Evolutionary conservation across 2,329 filamentous ascomycete genomes (phyloP), one percentile per base, ranked within the genome.

Genomic region (Talaromyces sp.): DNA sequence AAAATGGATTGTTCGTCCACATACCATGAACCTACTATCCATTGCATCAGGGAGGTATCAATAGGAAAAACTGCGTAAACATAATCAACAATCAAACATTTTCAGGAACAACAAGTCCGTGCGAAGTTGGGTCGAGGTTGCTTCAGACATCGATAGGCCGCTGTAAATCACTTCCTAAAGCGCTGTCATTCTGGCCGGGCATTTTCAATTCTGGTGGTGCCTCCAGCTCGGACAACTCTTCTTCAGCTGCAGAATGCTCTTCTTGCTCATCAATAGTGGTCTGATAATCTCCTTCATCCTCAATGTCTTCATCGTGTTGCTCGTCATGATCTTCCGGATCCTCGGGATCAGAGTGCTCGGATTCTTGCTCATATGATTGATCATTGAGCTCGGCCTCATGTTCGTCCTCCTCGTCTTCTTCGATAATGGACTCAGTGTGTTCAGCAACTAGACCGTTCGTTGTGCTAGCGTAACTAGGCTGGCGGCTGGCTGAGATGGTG

Each of bases 381-480:
- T 64, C 76, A 76, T 45, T 31, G 21, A 31, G 46, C 53, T 25
- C 46, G 7, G 8, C 28, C 40, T 50, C 39, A 66, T 70, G 65
- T 68, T 73, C 68, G 3, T 65, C 65, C 28, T 57, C 61, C 22
- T 66, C 60, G n/a, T 63, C 58, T 7, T 61, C 62, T 19, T 66
- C 67, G 19, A 64, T 60, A 63, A 61, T 62, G 40, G 52, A 64
- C 40, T 58, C 61, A 39, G 62, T 64, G n/a, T 67, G 69, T 9
- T 68, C 66, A 11, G 69, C 67, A 25, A 70, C 61, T 5, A 67
- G 64, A 1, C 67, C 70, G 46, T 70, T 70, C n/a, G 70, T 71
- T 36, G 73, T 73, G 62, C 75, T 75, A 50, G 71, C 69, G 58
- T 69, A 73, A 60, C 76, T 78, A 13, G 69, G 66, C 46, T 71